Conservation (phyloP, 176 grass and related monocot species). For the Alopecurus myosuroides region DNA sequence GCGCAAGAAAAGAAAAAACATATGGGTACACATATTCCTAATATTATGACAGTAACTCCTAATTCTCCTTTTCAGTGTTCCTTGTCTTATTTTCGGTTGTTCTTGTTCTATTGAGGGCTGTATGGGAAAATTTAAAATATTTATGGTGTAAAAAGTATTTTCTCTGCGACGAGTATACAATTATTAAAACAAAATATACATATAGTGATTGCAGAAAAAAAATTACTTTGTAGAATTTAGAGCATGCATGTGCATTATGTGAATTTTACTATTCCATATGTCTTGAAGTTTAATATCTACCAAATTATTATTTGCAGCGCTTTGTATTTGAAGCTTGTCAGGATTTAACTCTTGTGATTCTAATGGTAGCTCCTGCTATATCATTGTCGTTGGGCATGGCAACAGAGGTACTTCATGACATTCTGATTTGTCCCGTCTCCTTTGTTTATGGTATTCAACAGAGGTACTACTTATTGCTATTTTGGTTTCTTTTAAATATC, state of each 20-base stretch:
- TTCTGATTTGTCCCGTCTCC: neutral
- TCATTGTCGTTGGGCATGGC: constrained; percentile 60
- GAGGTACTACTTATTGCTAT: too few relatives aligned
- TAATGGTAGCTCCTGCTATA: constrained; percentile 56
- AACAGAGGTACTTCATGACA: constrained; percentile 41
- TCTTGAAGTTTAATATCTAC: constrained; percentile 1
- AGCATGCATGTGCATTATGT: neutral
- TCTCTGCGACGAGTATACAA: neutral
- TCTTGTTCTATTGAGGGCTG: neutral
- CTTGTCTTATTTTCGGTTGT: neutral
- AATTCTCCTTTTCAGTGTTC: neutral
- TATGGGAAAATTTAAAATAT: neutral
- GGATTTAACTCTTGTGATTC: constrained; percentile 63
- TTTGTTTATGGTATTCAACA: constrained; percentile 5
- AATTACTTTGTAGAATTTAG: neutral
- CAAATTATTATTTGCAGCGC: constrained; percentile 34
- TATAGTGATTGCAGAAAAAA: neutral
- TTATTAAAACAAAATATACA: constrained; percentile 1
- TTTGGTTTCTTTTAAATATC: neutral
- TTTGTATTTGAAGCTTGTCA: constrained; percentile 62
- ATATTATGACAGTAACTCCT: neutral
- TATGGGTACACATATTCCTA: neutral
- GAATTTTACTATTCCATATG: neutral
- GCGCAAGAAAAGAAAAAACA: constrained; percentile 42
- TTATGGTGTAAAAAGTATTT: neutral